phyloP scores from a whole-genome alignment of 2,329 filamentous ascomycete species.

The Scolecobasidium constrictum region DNA sequence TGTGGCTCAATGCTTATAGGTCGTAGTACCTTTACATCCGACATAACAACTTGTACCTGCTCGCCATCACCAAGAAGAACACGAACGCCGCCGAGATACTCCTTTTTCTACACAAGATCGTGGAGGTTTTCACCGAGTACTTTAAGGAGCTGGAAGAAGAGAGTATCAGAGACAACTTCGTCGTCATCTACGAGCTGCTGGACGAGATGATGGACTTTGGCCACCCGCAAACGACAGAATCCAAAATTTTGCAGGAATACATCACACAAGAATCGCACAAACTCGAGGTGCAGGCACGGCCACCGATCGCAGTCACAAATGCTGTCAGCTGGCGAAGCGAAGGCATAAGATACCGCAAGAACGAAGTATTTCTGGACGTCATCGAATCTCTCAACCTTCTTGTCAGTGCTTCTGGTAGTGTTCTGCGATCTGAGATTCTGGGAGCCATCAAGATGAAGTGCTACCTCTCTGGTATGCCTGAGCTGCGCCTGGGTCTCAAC shows the following conservation, averaged over 20 bases:
- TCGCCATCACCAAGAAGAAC: slow-evolving; percentile 96
- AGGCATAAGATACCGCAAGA: slow-evolving; percentile 96
- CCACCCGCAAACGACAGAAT: slow-evolving; percentile 96
- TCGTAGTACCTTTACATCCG: slow-evolving; percentile 92
- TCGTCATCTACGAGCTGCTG: slow-evolving; percentile 95
- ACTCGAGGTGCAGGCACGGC: slow-evolving; percentile 88
- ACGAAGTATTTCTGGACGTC: slow-evolving; percentile 97
- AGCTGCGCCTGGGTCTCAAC: slow-evolving; percentile 85
- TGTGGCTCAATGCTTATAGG: background rate
- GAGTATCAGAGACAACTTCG: slow-evolving; percentile 97
- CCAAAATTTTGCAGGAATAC: slow-evolving; percentile 97
- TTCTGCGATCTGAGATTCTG: slow-evolving; percentile 89
- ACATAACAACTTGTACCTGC: slow-evolving; percentile 97
- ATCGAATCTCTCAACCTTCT: slow-evolving; percentile 94
- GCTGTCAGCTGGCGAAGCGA: slow-evolving; percentile 97
- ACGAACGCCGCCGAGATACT: slow-evolving; percentile 98
- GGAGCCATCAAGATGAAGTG: slow-evolving; percentile 99
- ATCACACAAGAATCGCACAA: slow-evolving; percentile 99
- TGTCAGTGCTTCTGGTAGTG: slow-evolving; percentile 88
- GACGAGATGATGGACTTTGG: slow-evolving; percentile 99
- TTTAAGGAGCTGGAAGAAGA: slow-evolving; percentile 99
- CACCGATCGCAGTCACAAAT: slow-evolving; percentile 96
- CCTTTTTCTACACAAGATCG: slow-evolving; percentile 93
- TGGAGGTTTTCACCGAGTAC: slow-evolving; percentile 99
- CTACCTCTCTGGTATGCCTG: slow-evolving; percentile 96